These are phyloP conservation scores for Boletus rex-veris DNA, from an alignment of 768 basidiomycete genomes.

Conservation along the genomic window DNA sequence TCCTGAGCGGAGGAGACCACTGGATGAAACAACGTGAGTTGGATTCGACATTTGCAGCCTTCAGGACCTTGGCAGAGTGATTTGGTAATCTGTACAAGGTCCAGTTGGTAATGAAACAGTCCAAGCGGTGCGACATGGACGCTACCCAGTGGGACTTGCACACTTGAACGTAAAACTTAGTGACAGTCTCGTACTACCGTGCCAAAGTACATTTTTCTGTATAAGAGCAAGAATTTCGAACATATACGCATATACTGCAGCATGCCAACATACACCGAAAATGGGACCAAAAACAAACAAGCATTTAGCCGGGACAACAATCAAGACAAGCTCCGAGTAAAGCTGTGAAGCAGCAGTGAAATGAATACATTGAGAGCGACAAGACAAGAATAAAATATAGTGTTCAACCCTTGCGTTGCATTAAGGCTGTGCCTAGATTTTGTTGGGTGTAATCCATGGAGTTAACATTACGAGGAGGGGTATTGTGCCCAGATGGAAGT, in stretches of 20 bases:
- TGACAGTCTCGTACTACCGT: no score
- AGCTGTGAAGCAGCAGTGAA: not conserved
- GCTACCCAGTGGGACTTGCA: no score
- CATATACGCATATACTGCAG: conserved; percentile 16
- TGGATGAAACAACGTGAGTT: not conserved
- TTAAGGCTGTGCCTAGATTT: conserved; percentile 22
- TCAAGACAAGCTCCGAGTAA: conserved; percentile 1
- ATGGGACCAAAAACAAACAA: conserved; percentile 12
- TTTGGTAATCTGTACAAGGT: not conserved
- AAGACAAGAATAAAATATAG: not conserved
- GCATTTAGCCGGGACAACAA: not conserved
- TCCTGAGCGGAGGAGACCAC: conserved; percentile 1
- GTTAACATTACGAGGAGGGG: conserved; percentile 30
- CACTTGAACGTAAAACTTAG: no score
- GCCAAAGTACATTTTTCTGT: not conserved
- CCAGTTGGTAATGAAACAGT: no score
- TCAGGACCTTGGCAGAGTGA: not conserved
- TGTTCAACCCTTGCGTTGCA: conserved; percentile 27
- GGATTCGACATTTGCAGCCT: conserved; percentile 6
- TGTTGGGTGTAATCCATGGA: conserved; percentile 27
- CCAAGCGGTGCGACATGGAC: no score
- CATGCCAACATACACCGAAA: conserved; percentile 4
- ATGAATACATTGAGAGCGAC: conserved; percentile 4
- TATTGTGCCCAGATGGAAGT: conserved; percentile 51
- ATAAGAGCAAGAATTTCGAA: not conserved